These are phyloP conservation scores for Phalaenopsis equestris DNA, from an alignment of 106 monocot genomes.

Conservation along the genomic window DNA sequence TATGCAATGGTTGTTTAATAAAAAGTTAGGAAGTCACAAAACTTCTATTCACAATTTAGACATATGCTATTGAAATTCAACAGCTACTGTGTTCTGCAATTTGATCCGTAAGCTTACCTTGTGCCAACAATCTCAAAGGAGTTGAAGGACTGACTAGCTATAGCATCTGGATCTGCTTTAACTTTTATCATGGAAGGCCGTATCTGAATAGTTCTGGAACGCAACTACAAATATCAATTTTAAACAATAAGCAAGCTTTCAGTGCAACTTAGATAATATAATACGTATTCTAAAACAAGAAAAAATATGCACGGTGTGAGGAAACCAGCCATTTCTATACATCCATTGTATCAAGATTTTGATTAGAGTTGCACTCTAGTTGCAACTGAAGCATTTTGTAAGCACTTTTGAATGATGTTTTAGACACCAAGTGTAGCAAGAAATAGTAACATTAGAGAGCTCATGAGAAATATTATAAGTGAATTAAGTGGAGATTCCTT, in stretches of 20 bases:
- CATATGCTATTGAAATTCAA: background rate
- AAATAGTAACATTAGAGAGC: too few relatives aligned
- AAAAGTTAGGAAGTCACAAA: background rate
- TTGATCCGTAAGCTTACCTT: constrained; percentile 25
- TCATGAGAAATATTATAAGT: too few relatives aligned
- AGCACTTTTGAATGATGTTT: too few relatives aligned
- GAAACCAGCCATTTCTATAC: too few relatives aligned
- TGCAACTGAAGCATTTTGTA: too few relatives aligned
- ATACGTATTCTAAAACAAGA: background rate
- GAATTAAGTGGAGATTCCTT: background rate
- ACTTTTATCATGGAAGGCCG: constrained; percentile 75
- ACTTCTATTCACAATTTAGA: background rate
- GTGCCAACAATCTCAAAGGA: constrained; percentile 66
- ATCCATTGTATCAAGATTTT: too few relatives aligned
- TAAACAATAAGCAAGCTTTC: background rate
- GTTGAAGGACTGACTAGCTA: constrained; percentile 20
- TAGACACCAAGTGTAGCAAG: too few relatives aligned
- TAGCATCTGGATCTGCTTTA: constrained; percentile 27
- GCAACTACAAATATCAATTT: constrained; percentile 34
- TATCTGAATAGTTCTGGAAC: constrained; percentile 37
- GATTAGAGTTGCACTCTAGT: background rate
- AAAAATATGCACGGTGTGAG: background rate
- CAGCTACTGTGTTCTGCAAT: background rate
- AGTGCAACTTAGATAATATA: background rate
- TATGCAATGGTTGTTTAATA: background rate